Base-by-base conservation (phyloP, 1,284 basidiomycete genomes). In the Boletus hoseneyae region DNA sequence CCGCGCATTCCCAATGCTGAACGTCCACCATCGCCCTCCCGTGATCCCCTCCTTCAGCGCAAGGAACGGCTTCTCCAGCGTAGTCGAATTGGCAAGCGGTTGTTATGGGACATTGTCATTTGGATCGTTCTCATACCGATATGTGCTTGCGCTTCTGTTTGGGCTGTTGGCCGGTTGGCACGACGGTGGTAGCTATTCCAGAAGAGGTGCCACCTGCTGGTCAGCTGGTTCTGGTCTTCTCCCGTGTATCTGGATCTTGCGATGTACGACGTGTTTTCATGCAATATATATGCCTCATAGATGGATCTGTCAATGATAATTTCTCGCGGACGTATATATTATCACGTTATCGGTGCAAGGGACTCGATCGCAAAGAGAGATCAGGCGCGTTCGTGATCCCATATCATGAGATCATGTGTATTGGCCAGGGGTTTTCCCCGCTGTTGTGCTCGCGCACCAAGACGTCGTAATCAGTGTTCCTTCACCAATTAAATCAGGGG, bases 31-130 rank as follows among this genome's bases (percentile, higher is more conserved):
- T 62, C 52, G 13, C 54, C 65, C 35, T 65, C 68, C 16, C 62
- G 64, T 16, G 84, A 88, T 58, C 79, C 83, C 45, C 75, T 91
- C 23, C 70, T 91, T 36, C 77, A 85, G 57, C 75, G 86, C 53
- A 91, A 91, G 69, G 88, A 91, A 66, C 74, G 78, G 43, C 78
- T 79, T 29, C 68, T 91, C 48, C 88, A 91, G 64, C 75, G 76
- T 47, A 73, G 75, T 37, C 78, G 88, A 53, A 74, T 82, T 40
- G 76, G 76, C 35, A 77, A 76, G 53, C 73, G 88, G 23, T 68
- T 90, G 33, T 60, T 82, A 1, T 90, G 86, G 83, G 87, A 91
- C 65, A 61, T 87, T 8, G 78, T 78, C 5, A 80, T 85, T 15
- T 90, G 87, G 83, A 60, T 79, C 15, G 57, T 83, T 16, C 65